Percentiles rank a stretch among this genome's conserved stretches.
phyloP scores from a whole-genome alignment of 345 rosid genomes.

The Carallia brachiata region DNA sequence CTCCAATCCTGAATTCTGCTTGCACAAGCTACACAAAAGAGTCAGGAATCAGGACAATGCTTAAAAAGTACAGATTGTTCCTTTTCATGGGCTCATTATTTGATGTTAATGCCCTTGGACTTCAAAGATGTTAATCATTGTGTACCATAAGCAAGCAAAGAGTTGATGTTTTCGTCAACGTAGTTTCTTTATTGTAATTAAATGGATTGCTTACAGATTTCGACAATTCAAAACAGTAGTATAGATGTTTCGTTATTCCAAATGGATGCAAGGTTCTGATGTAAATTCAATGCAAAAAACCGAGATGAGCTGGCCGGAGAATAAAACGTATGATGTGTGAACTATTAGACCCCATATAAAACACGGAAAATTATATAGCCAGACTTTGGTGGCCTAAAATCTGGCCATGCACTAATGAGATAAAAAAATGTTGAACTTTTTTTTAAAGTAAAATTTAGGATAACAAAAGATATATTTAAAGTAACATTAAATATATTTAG shows the following conservation, averaged over 20 bases:
- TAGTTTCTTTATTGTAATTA: not conserved
- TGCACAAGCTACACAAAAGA: not conserved
- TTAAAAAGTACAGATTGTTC: not conserved
- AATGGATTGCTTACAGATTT: not conserved
- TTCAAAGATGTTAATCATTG: not conserved
- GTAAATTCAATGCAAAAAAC: not conserved
- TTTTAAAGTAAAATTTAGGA: no score
- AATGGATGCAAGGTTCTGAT: not conserved
- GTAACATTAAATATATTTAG: no score
- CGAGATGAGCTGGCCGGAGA: not conserved
- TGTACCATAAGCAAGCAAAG: not conserved
- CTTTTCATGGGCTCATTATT: not conserved
- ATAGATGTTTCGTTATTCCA: not conserved
- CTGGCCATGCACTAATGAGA: no score
- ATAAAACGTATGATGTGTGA: not conserved
- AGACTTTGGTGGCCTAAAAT: no score
- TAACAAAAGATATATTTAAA: no score
- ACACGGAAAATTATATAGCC: no score
- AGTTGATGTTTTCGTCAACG: not conserved
- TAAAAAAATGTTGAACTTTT: no score
- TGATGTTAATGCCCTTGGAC: not conserved
- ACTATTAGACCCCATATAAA: not conserved
- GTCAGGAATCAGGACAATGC: not conserved
- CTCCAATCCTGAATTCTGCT: constrained; percentile 5
- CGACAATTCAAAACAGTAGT: not conserved